Evolutionary conservation across 78 protist species (phyloP).

Genomic region (Isochrysis galbana): DNA sequence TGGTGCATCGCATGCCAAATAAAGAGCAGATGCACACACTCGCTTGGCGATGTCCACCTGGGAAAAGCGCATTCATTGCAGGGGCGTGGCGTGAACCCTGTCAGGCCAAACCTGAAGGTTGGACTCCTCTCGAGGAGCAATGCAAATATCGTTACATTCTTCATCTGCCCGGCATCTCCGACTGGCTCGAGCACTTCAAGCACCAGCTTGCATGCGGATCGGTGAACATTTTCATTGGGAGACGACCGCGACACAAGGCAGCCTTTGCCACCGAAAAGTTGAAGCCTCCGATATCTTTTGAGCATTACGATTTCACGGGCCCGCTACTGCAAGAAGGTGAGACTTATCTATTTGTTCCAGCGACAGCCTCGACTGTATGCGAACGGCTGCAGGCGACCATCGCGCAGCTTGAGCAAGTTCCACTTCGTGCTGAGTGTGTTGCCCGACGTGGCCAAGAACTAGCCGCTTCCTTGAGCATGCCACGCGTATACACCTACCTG

Average conservation of each 20-base stretch:
- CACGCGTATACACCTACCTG: neutral
- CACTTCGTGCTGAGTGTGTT: neutral
- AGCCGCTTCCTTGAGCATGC: neutral
- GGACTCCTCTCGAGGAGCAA: conserved; percentile 6
- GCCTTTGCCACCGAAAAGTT: neutral
- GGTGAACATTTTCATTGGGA: neutral
- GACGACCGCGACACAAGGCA: neutral
- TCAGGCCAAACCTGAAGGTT: neutral
- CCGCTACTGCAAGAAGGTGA: neutral
- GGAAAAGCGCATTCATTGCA: neutral
- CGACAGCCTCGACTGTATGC: neutral
- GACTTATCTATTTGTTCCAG: neutral
- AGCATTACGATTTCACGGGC: neutral
- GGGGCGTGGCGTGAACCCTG: neutral
- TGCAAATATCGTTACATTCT: neutral
- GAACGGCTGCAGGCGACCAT: neutral
- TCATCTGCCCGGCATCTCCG: conserved; percentile 20
- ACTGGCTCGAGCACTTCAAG: conserved; percentile 36
- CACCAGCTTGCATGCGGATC: conserved; percentile 25
- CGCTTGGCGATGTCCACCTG: neutral
- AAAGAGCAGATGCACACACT: neutral
- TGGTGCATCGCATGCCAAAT: neutral
- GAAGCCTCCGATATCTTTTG: neutral
- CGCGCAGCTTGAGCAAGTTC: neutral
- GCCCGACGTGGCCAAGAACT: neutral